Evolutionary conservation across 2,329 filamentous ascomycete genomes (phyloP).

Genomic region (Harringtonia lauricola): DNA sequence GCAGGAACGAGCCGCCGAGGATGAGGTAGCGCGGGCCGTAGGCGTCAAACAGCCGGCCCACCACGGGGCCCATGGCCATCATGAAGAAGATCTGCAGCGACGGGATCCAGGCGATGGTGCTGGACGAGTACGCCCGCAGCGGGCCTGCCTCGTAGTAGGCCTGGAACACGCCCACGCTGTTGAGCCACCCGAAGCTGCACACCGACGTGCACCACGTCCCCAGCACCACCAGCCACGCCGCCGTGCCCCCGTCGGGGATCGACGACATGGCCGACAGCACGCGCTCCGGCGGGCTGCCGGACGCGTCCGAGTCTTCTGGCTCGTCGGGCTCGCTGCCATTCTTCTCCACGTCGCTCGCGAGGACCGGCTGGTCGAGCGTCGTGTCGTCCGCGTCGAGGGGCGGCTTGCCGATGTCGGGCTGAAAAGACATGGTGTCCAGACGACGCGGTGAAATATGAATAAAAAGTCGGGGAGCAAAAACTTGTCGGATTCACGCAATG

Average conservation of each 20-base stretch:
- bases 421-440: no score
- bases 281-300: background rate
- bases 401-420: no score
- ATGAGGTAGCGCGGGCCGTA: slow-evolving; percentile 44
- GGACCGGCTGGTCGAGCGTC: background rate
- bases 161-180: slow-evolving; percentile 42
- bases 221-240: slow-evolving; percentile 27
- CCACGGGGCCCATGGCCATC: slow-evolving; percentile 40
- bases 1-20: slow-evolving; percentile 34
- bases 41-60: slow-evolving; percentile 48
- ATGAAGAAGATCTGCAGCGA: slow-evolving; percentile 34
- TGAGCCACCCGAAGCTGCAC: slow-evolving; percentile 29
- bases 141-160: slow-evolving; percentile 43
- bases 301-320: background rate
- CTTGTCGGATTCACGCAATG: no score
- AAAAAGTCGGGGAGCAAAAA: no score
- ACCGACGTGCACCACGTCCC: slow-evolving; percentile 29
- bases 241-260: slow-evolving; percentile 14
- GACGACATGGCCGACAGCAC: background rate
- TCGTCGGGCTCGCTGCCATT: background rate
- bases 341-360: background rate
- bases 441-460: no score
- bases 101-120: slow-evolving; percentile 51
- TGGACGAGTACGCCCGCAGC: slow-evolving; percentile 35
- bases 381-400: background rate